These are phyloP conservation scores for Salmacisia buchloeana DNA, from an alignment of 1,284 basidiomycete genomes.

Conservation along the genomic window DNA sequence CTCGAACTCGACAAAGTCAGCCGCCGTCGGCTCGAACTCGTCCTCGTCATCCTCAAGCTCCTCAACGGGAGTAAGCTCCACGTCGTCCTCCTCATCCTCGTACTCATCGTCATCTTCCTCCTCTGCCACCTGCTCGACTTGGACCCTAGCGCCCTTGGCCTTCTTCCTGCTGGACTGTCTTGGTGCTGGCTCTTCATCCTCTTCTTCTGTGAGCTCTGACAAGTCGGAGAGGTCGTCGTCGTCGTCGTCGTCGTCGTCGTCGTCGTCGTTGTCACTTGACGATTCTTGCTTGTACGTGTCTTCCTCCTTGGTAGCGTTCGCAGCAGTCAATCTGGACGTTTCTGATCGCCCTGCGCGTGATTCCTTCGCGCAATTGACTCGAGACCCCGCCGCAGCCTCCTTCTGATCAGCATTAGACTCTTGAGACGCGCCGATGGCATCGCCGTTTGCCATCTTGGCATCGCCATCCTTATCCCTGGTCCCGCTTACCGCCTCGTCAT, in stretches of 20 bases:
- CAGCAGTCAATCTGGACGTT: slow-evolving; percentile 6
- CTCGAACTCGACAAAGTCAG: slow-evolving; percentile 50
- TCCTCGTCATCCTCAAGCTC: slow-evolving; percentile 30
- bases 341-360: slow-evolving; percentile 8
- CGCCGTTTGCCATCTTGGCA: neutral
- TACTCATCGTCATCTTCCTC: slow-evolving; percentile 37
- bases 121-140: slow-evolving; percentile 8
- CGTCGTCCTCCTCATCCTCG: slow-evolving; percentile 24
- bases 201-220: slow-evolving; percentile 29
- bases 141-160: no score
- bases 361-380: neutral
- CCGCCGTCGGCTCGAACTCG: slow-evolving; percentile 41
- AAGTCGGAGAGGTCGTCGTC: slow-evolving; percentile 33
- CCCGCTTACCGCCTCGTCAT: neutral
- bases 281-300: neutral
- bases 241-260: slow-evolving; percentile 12
- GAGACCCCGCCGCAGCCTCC: neutral
- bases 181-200: slow-evolving; percentile 16
- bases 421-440: neutral
- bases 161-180: slow-evolving; percentile 16
- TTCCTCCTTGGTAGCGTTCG: slow-evolving; percentile 7
- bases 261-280: neutral
- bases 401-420: slow-evolving; percentile 6
- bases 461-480: neutral
- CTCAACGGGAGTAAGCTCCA: slow-evolving; percentile 21